A percentile compares a stretch with the other conserved stretches of the same genome.
phyloP scores from a whole-genome alignment of 495 filamentous ascomycete species.

The Penicillium verhagenii region DNA sequence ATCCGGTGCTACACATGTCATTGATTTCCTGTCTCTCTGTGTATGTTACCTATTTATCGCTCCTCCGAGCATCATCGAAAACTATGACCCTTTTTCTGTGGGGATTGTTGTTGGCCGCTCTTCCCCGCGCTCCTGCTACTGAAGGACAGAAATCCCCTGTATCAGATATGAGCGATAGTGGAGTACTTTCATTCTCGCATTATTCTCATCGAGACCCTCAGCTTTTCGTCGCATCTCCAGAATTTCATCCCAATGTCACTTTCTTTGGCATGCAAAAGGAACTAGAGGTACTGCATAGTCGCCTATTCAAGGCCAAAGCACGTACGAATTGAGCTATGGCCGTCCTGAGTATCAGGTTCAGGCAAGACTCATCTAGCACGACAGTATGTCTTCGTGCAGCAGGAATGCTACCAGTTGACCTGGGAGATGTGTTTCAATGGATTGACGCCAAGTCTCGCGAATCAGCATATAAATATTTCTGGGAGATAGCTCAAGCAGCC shows the following conservation, averaged over 20 bases:
- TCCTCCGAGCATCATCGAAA: too few species aligned
- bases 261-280: constrained; percentile 76
- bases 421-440: constrained; percentile 81
- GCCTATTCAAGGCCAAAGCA: constrained; percentile 63
- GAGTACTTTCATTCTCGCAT: constrained; percentile 20
- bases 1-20: too few species aligned
- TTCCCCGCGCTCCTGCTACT: constrained; percentile 19
- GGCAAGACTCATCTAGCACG: constrained; percentile 83
- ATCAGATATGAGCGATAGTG: constrained; percentile 25
- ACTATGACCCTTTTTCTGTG: too few species aligned
- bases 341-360: constrained; percentile 71
- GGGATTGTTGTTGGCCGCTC: too few species aligned
- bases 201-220: constrained; percentile 21
- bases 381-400: constrained; percentile 72
- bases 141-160: constrained; percentile 29
- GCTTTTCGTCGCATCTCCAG: constrained; percentile 67
- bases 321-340: constrained; percentile 62
- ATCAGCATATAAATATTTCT: constrained; percentile 66
- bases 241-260: constrained; percentile 73
- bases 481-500: constrained; percentile 70
- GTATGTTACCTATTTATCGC: too few species aligned
- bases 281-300: constrained; percentile 62
- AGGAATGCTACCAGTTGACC: constrained; percentile 62
- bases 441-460: constrained; percentile 64
- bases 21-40: too few species aligned